Conservation (phyloP, 768 basidiomycete species). For the Termitomyces bulborhizus region DNA sequence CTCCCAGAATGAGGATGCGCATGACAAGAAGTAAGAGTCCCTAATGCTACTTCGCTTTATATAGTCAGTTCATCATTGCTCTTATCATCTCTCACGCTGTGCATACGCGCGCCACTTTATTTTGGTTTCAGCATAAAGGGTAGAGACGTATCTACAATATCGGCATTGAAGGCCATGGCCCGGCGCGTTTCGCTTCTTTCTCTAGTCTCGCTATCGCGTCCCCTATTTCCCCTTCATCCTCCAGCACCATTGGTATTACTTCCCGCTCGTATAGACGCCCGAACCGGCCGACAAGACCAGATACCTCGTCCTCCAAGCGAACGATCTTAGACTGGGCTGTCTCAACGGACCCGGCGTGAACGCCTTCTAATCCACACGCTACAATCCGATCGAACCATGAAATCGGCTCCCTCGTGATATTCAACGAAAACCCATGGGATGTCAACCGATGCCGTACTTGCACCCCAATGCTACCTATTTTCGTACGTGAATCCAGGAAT, state of each 20-base stretch:
- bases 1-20: slow-evolving; percentile 65
- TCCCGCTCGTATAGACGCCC: slow-evolving; percentile 42
- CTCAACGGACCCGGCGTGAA: slow-evolving; percentile 69
- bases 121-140: no score
- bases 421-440: slow-evolving; percentile 91
- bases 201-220: slow-evolving; percentile 43
- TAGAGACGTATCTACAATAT: background rate
- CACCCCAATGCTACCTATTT: slow-evolving; percentile 94
- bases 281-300: slow-evolving; percentile 42
- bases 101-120: no score
- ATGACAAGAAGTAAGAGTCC: slow-evolving; percentile 2
- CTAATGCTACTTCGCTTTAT: background rate
- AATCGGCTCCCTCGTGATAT: slow-evolving; percentile 76
- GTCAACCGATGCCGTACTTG: slow-evolving; percentile 94
- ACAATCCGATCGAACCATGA: slow-evolving; percentile 85
- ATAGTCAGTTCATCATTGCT: background rate
- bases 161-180: slow-evolving; percentile 33
- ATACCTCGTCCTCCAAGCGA: slow-evolving; percentile 44
- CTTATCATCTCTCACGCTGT: background rate
- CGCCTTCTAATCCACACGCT: slow-evolving; percentile 86
- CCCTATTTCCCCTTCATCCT: slow-evolving; percentile 39
- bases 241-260: slow-evolving; percentile 36
- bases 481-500: slow-evolving; percentile 73
- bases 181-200: slow-evolving; percentile 33
- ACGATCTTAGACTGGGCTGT: slow-evolving; percentile 32